Percentiles rank a stretch among this genome's conserved stretches.
Evolutionary conservation across 176 grass and related monocot species (phyloP).

Genomic region (Musa beccarii): DNA sequence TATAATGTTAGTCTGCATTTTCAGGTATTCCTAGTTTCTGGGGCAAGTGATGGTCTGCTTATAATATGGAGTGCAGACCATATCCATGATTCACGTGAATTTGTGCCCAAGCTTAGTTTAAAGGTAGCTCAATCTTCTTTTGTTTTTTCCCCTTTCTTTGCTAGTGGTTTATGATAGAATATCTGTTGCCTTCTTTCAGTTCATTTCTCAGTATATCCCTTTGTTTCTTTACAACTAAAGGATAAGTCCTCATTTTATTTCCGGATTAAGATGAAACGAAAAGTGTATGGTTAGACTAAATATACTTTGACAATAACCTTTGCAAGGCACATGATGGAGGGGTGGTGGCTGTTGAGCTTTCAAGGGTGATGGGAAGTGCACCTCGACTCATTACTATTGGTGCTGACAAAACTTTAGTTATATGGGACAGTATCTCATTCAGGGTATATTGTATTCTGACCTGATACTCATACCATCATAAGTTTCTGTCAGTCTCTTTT

Average conservation of each 20-base stretch:
- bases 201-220: background rate
- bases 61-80: conserved; percentile 96
- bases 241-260: background rate
- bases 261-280: background rate
- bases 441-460: conserved; percentile 36
- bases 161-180: background rate
- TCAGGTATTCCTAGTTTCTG: conserved; percentile 93
- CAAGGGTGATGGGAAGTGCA: conserved; percentile 90
- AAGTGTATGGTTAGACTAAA: background rate
- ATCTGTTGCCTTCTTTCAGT: conserved; percentile 6
- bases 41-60: conserved; percentile 84
- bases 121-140: conserved; percentile 41
- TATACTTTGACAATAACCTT: background rate
- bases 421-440: conserved; percentile 98
- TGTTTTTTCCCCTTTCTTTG: conserved; percentile 6
- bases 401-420: conserved; percentile 96
- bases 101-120: conserved; percentile 91
- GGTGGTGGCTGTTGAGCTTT: conserved; percentile 91
- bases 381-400: conserved; percentile 97
- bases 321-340: conserved; percentile 92
- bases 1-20: conserved; percentile 24
- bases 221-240: background rate
- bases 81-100: conserved; percentile 87
- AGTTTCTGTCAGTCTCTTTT: conserved; percentile 10
- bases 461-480: conserved; percentile 3